A percentile compares a stretch with the other conserved stretches of the same genome.
Evolutionary conservation across 1,139 yeast genomes (phyloP).

Genomic region (Pichia sp.): DNA sequence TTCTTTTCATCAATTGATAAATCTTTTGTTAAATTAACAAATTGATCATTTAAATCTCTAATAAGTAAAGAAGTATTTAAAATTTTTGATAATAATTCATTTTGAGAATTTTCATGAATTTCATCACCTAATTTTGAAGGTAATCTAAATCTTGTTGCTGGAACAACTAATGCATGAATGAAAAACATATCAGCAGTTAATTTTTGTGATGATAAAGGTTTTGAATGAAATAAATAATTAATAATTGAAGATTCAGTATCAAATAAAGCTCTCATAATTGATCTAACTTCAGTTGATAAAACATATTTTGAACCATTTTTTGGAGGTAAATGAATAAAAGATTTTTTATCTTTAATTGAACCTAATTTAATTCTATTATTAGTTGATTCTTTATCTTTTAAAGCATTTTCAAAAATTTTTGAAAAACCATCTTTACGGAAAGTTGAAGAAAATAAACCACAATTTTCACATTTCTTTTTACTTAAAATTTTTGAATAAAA

Average conservation of each 20-base stretch:
- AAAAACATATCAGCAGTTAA: conserved; percentile 86
- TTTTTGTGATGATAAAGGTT: conserved; percentile 51
- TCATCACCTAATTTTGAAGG: conserved; percentile 98
- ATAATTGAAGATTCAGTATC: conserved; percentile 59
- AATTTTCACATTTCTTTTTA: conserved; percentile 87
- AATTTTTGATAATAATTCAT: conserved; percentile 75
- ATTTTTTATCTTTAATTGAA: conserved; percentile 51
- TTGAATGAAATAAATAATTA: conserved; percentile 64
- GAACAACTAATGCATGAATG: conserved; percentile 80
- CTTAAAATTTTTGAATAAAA: conserved; percentile 67
- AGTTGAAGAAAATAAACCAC: conserved; percentile 91
- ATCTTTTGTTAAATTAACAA: conserved; percentile 57
- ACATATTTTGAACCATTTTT: conserved; percentile 77
- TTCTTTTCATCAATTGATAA: conserved; percentile 65
- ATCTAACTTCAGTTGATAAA: conserved; percentile 79
- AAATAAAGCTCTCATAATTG: conserved; percentile 70
- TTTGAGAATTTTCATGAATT: conserved; percentile 89
- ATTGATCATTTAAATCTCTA: conserved; percentile 82
- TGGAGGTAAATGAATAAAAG: conserved; percentile 29
- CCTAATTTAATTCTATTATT: conserved; percentile 81
- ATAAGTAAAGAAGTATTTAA: conserved; percentile 75
- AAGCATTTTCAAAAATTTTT: conserved; percentile 83
- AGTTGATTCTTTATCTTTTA: conserved; percentile 71
- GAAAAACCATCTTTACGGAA: conserved; percentile 93
- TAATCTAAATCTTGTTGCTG: conserved; percentile 92